Evolutionary conservation across 345 rosid species (phyloP).

Genomic region (Gossypium longicalyx): DNA sequence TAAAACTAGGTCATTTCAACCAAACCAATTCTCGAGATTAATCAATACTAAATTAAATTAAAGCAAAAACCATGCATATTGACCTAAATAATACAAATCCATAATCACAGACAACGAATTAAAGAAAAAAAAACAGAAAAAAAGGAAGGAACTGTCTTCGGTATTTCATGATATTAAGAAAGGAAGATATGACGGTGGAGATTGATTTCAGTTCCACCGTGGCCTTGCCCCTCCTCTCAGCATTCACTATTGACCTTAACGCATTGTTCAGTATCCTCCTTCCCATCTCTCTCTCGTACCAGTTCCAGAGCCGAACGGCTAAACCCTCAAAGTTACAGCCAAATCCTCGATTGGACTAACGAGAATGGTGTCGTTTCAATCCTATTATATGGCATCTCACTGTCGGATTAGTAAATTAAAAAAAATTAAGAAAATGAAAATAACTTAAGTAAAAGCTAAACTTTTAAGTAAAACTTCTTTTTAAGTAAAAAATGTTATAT

Average conservation of each 20-base stretch:
- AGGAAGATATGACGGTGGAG: constrained; percentile 82
- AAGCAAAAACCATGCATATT: neutral
- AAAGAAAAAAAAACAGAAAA: neutral
- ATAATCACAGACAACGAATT: neutral
- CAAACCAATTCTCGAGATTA: neutral
- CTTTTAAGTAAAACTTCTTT: no score
- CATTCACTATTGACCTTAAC: constrained; percentile 80
- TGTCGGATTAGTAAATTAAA: no score
- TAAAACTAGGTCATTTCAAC: neutral
- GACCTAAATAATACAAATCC: neutral
- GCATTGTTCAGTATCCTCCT: constrained; percentile 86
- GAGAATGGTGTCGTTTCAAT: no score
- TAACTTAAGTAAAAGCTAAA: no score
- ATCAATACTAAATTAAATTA: neutral
- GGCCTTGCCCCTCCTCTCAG: constrained; percentile 75
- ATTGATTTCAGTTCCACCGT: constrained; percentile 73
- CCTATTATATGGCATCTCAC: no score
- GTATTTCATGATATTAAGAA: constrained; percentile 76
- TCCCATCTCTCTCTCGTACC: constrained; percentile 52
- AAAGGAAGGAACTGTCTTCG: constrained; percentile 40
- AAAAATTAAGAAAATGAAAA: no score
- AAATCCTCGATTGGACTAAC: no score
- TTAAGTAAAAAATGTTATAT: no score
- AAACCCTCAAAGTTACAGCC: neutral
- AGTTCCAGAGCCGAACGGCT: neutral